phyloP scores from a whole-genome alignment of 805 yeast species.

The Candida ascalaphidarum region DNA sequence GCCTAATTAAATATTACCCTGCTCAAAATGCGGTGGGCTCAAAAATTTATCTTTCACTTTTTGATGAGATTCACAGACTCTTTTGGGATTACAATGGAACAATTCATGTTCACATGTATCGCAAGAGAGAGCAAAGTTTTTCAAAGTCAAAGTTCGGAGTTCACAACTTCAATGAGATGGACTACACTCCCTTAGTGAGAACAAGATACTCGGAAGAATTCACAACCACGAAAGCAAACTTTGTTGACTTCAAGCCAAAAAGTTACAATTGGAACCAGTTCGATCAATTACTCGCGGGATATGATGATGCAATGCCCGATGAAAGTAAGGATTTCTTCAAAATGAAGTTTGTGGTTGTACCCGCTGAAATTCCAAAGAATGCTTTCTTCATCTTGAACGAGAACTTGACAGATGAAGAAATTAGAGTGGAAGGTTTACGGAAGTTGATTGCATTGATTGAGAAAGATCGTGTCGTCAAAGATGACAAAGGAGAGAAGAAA shows the following conservation, averaged over 20 bases:
- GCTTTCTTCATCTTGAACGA: slow-evolving; percentile 46
- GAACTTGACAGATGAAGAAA: slow-evolving; percentile 69
- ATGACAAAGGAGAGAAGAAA: slow-evolving; percentile 13
- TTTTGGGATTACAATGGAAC: slow-evolving; percentile 63
- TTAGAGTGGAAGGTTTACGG: slow-evolving; percentile 84
- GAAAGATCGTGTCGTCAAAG: slow-evolving; percentile 39
- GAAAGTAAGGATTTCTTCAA: slow-evolving; percentile 48
- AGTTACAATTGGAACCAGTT: slow-evolving; percentile 81
- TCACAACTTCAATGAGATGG: slow-evolving; percentile 1
- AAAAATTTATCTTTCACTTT: slow-evolving; percentile 66
- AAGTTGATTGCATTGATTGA: slow-evolving; percentile 57
- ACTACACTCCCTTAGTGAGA: slow-evolving; percentile 42
- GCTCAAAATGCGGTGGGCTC: slow-evolving; percentile 39
- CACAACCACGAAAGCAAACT: slow-evolving; percentile 47
- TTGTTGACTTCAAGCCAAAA: slow-evolving; percentile 43
- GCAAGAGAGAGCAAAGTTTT: slow-evolving; percentile 7
- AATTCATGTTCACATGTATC: slow-evolving; percentile 72
- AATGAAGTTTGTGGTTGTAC: slow-evolving; percentile 79
- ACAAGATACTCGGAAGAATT: slow-evolving; percentile 72
- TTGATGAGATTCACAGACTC: slow-evolving; percentile 80
- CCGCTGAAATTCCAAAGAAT: slow-evolving; percentile 60
- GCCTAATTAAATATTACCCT: slow-evolving; percentile 54
- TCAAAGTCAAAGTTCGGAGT: slow-evolving; percentile 1
- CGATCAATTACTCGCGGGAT: slow-evolving; percentile 90
- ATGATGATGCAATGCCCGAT: slow-evolving; percentile 61